Evolutionary conservation across 2,329 filamentous ascomycete species (phyloP).

Genomic region (Penicillium sclerotiorum): DNA sequence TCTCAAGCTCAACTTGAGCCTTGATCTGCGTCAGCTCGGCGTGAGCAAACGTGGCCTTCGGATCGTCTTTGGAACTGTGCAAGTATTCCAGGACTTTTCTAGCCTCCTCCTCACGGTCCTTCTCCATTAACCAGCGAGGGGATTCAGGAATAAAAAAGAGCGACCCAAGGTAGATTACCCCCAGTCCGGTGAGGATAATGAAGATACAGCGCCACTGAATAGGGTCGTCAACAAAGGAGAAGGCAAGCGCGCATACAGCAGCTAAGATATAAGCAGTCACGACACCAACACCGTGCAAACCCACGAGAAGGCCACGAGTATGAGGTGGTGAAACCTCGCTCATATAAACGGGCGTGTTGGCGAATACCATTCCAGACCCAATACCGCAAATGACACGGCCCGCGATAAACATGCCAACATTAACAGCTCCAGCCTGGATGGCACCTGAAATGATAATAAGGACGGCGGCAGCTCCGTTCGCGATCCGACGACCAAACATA

Average conservation of each 20-base stretch:
- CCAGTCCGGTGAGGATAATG: neutral
- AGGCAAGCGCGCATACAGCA: neutral
- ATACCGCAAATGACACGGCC: no score
- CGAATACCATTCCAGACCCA: neutral
- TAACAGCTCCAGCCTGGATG: no score
- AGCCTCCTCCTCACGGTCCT: neutral
- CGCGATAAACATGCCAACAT: no score
- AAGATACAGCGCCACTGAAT: neutral
- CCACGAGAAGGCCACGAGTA: conserved; percentile 36
- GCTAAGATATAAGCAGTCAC: neutral
- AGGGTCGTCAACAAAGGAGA: neutral
- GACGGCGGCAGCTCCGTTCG: neutral
- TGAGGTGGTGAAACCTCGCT: conserved; percentile 41
- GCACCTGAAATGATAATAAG: neutral
- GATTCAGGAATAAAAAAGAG: conserved; percentile 3
- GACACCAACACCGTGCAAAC: neutral
- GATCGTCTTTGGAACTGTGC: neutral
- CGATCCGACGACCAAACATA: neutral
- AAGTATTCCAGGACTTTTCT: neutral
- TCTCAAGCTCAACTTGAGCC: neutral
- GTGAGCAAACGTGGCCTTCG: neutral
- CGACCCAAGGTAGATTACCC: neutral
- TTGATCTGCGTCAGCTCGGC: neutral
- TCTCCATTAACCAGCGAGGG: neutral
- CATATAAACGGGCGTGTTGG: conserved; percentile 36